Evolutionary conservation across 1,284 basidiomycete species (phyloP).

Genomic region (Ceratobasidium sp.): DNA sequence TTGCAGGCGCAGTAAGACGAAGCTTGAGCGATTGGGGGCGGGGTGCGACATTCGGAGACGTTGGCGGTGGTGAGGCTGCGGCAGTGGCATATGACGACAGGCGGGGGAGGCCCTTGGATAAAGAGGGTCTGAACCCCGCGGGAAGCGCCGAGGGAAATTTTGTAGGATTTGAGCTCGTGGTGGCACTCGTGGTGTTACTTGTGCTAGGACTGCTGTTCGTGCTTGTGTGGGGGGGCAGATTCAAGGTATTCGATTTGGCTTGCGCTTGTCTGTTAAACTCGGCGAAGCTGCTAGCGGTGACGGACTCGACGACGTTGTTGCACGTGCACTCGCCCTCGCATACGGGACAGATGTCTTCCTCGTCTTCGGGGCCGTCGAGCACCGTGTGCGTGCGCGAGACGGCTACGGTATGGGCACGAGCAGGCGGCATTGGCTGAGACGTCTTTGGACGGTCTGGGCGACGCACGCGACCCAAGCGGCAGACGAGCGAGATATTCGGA

Average conservation of each 20-base stretch:
- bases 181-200: not conserved
- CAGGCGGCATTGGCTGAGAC: conserved; percentile 20
- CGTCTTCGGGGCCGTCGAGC: conserved; percentile 29
- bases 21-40: conserved; percentile 30
- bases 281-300: conserved; percentile 33
- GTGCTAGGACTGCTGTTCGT: not conserved
- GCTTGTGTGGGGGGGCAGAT: not conserved
- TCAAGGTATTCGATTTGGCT: not conserved
- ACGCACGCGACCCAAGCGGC: conserved; percentile 22
- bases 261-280: conserved; percentile 31
- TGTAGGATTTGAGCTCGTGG: conserved; percentile 2
- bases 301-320: conserved; percentile 40
- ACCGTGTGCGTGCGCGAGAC: not conserved
- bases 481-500: not conserved
- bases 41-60: conserved; percentile 13
- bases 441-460: conserved; percentile 33
- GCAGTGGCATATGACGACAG: conserved; percentile 30
- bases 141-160: conserved; percentile 42
- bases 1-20: not conserved
- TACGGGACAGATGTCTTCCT: conserved; percentile 40
- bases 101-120: conserved; percentile 35
- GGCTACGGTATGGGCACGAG: conserved; percentile 35
- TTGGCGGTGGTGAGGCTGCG: conserved; percentile 14
- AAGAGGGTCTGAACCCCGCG: conserved; percentile 37
- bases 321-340: conserved; percentile 43